Evolutionary conservation across 495 filamentous ascomycete species (phyloP), one percentile per base, ranked within the genome.

Genomic region (Annulohypoxylon stygium): DNA sequence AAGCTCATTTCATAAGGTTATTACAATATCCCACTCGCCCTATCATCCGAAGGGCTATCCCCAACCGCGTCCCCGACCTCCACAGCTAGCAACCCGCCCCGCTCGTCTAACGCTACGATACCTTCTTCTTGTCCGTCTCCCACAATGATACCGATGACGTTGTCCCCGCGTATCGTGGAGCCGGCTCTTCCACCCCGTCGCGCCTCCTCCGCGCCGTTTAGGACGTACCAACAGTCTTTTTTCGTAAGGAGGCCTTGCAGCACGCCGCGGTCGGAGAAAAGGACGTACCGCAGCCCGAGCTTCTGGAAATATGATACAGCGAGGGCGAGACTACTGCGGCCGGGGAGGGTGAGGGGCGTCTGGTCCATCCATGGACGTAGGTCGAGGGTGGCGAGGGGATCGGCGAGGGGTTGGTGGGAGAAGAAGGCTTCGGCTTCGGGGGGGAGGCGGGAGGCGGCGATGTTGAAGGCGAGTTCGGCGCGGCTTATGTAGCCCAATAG

Each of bases 321-420:
- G 34, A 99, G 86, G 75, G 93, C 88, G 63, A 98, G 88, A 57
- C 86, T 91, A 57, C 87, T 88, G 48, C 90, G 87, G 37, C 88
- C 88, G 36, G 93, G 92, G 11, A 99, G 86, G 0, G 97, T 98
- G 36, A 99, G 92, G 2, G 96, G 96, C 0, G 96, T 99, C 77
- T 97, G 94, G 78, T 99, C 96, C 93, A 99, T 97, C 95, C 95
- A 99, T 5, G 93, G 94, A 12, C 95, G 85, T 7, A 98, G 85
- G 78, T 99, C 95, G 41, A 98, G 86, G 0, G 90, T 94, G 8
- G 89, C 87, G n/a, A 85, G 80, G 1, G 92, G 90, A 70, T 97
- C 93, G 0, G 92, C 91, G 61, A 93, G 88, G 11, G 93, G 90
- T 75, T 95, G 92, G 77, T 95, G 92, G 0, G 88, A 86, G 78